phyloP scores from a whole-genome alignment of 2,329 filamentous ascomycete genomes.

The Tricladium varicosporioides region DNA sequence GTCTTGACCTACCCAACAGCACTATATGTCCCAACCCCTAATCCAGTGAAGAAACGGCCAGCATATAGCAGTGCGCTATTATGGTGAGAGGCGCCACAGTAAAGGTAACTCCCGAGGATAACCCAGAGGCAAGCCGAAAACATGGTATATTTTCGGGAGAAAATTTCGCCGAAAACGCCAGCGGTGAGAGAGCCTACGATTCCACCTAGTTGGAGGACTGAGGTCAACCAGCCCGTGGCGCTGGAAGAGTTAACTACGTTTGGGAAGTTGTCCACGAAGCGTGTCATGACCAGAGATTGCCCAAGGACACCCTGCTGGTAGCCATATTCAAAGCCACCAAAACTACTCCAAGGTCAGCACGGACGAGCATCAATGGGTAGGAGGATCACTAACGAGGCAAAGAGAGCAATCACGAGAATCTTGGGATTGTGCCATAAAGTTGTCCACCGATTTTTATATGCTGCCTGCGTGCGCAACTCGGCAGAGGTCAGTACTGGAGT shows the following conservation, averaged over 20 bases:
- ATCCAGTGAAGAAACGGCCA: constrained; percentile 47
- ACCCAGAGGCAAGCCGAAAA: constrained; percentile 48
- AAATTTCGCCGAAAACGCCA: constrained; percentile 48
- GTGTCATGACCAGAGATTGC: constrained; percentile 51
- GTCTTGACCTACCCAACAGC: constrained; percentile 36
- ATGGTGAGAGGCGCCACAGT: constrained; percentile 41
- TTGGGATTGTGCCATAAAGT: no score
- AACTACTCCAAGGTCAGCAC: no score
- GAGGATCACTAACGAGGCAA: no score
- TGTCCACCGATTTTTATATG: no score
- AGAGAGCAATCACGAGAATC: no score
- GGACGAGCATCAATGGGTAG: no score
- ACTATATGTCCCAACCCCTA: constrained; percentile 48
- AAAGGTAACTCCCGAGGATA: constrained; percentile 44
- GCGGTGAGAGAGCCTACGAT: constrained; percentile 47
- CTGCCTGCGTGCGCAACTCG: no score
- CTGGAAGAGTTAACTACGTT: constrained; percentile 44
- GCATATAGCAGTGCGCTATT: constrained; percentile 45
- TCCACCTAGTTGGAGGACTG: constrained; percentile 48
- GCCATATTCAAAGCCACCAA: constrained; percentile 51
- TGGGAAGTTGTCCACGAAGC: constrained; percentile 49
- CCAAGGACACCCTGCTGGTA: constrained; percentile 55
- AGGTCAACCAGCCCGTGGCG: constrained; percentile 51
- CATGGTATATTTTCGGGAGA: constrained; percentile 52
- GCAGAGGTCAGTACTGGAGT: no score